Percentiles rank a stretch among this genome's conserved stretches.
These are phyloP conservation scores for Rhodofomes roseus DNA, from an alignment of 1,284 basidiomycete species.

Conservation along the genomic window DNA sequence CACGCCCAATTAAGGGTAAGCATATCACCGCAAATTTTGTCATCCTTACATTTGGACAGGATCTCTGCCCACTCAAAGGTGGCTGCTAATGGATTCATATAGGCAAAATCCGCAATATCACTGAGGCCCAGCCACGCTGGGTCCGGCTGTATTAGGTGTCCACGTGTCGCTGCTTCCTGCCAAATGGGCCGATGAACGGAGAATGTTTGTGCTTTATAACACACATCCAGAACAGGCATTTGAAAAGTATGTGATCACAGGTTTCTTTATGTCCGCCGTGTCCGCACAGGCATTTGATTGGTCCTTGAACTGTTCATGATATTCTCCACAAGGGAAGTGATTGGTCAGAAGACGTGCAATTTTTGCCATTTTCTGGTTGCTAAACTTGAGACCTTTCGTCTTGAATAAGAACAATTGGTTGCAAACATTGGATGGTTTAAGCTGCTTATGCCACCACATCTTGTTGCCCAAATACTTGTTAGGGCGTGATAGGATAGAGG, in stretches of 20 bases:
- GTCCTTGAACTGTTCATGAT: not conserved
- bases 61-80: not conserved
- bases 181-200: not conserved
- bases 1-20: not conserved
- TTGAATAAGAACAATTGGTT: no score
- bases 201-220: not conserved
- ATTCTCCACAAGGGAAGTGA: not conserved
- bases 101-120: not conserved
- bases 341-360: not conserved
- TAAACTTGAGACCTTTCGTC: no score
- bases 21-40: not conserved
- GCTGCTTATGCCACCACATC: not conserved
- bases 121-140: not conserved
- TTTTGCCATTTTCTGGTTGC: no score
- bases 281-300: not conserved
- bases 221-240: not conserved
- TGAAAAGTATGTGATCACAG: not conserved
- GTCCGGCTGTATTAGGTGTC: not conserved
- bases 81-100: not conserved
- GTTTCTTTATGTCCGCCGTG: not conserved
- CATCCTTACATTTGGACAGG: not conserved
- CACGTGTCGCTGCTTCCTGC: not conserved
- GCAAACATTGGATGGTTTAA: not conserved
- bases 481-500: not conserved
- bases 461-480: not conserved